These are phyloP conservation scores for Pythium periplocum DNA, from an alignment of 352 stramenopile species.

Conservation along the genomic window DNA sequence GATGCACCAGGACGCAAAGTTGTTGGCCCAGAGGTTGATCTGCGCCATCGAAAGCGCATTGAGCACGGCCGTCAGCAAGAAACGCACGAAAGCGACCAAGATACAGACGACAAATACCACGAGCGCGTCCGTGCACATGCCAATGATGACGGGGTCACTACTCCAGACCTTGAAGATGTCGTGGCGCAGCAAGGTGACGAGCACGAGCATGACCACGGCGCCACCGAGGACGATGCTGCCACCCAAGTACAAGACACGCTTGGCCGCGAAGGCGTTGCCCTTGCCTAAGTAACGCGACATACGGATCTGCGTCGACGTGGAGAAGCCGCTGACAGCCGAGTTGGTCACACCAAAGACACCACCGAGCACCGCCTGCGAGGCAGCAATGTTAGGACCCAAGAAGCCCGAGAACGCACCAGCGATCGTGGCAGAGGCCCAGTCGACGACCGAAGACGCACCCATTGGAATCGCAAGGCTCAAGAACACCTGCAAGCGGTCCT, in stretches of 20 bases:
- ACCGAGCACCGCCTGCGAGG: conserved; percentile 34
- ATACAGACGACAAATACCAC: conserved; percentile 48
- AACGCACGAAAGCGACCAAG: conserved; percentile 45
- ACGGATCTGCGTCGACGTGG: conserved; percentile 39
- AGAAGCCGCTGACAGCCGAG: conserved; percentile 41
- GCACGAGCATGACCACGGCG: conserved; percentile 27
- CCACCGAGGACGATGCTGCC: conserved; percentile 27
- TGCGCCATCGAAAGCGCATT: conserved; percentile 39
- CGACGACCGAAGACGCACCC: conserved; percentile 40
- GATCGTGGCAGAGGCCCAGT: conserved; percentile 39
- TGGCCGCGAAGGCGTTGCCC: conserved; percentile 31
- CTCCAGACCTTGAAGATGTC: conserved; percentile 41
- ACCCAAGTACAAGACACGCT: conserved; percentile 39
- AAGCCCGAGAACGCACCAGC: conserved; percentile 40
- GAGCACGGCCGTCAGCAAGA: conserved; percentile 37
- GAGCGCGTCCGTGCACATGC: conserved; percentile 32
- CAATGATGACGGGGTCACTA: conserved; percentile 35
- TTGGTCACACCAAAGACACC: conserved; percentile 44
- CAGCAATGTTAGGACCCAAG: conserved; percentile 39
- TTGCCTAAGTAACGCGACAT: conserved; percentile 49
- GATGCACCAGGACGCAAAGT: conserved; percentile 43
- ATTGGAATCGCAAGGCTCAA: conserved; percentile 41
- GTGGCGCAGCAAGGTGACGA: conserved; percentile 30
- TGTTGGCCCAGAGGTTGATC: conserved; percentile 47
- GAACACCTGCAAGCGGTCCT: conserved; percentile 42